Conservation (phyloP, 1,284 basidiomycete genomes). For the Ganoderma sinense region DNA sequence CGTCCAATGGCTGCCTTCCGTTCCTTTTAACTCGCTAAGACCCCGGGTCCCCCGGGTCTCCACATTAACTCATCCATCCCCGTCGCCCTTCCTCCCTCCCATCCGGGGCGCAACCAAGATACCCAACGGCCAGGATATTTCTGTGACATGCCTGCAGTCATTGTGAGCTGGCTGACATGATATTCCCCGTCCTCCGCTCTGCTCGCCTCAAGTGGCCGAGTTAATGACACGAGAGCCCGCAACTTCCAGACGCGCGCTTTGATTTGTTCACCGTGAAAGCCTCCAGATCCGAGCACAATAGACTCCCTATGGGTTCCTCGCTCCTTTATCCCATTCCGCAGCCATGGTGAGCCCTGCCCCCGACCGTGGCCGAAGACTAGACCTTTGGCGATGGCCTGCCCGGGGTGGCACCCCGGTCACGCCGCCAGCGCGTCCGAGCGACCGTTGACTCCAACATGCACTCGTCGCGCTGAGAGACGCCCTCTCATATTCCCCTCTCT, state of each 20-base stretch:
- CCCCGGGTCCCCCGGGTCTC: no score
- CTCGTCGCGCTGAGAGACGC: neutral
- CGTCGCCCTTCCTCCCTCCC: neutral
- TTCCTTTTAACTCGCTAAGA: neutral
- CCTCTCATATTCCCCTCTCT: neutral
- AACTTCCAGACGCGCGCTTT: neutral
- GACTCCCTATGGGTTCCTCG: neutral
- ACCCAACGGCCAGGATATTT: neutral
- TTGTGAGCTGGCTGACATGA: neutral
- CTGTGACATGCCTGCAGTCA: neutral
- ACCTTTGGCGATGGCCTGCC: neutral
- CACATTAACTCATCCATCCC: neutral
- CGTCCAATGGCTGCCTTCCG: no score
- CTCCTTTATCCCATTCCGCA: neutral
- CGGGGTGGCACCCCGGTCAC: neutral
- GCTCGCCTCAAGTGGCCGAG: neutral
- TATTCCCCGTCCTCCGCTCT: neutral
- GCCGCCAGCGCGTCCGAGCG: neutral
- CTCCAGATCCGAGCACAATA: neutral
- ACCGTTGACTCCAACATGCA: neutral
- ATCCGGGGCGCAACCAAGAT: neutral
- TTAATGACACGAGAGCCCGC: neutral
- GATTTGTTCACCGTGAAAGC: neutral
- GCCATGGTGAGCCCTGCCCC: neutral
- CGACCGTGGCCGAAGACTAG: neutral